phyloP scores from a whole-genome alignment of 257 asterid genomes.

The Gentiana straminea region DNA sequence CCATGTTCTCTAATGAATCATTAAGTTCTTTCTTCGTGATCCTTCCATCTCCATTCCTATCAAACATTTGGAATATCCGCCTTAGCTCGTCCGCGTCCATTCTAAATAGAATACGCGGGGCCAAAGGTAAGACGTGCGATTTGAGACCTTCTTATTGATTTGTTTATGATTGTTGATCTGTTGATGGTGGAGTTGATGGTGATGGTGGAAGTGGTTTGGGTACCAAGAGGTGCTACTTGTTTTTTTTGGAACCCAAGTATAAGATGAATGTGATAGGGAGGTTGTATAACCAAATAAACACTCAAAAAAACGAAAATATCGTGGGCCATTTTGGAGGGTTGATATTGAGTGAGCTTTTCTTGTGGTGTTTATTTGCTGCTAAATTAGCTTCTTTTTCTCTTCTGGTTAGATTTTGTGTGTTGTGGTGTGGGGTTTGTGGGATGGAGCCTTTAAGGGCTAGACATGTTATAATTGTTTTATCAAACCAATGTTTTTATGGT shows the following conservation, averaged over 20 bases:
- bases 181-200: neutral
- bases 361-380: too few relatives aligned
- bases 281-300: conserved; percentile 10
- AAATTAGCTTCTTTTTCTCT: too few relatives aligned
- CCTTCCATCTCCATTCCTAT: conserved; percentile 23
- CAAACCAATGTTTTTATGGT: too few relatives aligned
- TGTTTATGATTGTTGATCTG: neutral
- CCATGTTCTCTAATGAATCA: conserved; percentile 25
- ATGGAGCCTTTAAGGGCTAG: too few relatives aligned
- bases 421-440: too few relatives aligned
- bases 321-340: too few relatives aligned
- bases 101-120: neutral
- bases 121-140: neutral
- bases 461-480: too few relatives aligned
- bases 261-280: conserved; percentile 14
- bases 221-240: conserved; percentile 17
- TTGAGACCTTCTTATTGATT: neutral
- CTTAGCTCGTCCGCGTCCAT: conserved; percentile 24
- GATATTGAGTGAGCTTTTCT: too few relatives aligned
- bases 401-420: too few relatives aligned
- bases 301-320: conserved; percentile 6
- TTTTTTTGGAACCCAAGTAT: conserved; percentile 15
- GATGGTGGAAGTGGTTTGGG: conserved; percentile 8
- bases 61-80: conserved; percentile 26
- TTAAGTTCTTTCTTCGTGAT: conserved; percentile 18